Percentiles rank a stretch among this genome's conserved stretches.
Evolutionary conservation across 352 stramenopile genomes (phyloP).

Genomic region (Phytophthora parvispora): DNA sequence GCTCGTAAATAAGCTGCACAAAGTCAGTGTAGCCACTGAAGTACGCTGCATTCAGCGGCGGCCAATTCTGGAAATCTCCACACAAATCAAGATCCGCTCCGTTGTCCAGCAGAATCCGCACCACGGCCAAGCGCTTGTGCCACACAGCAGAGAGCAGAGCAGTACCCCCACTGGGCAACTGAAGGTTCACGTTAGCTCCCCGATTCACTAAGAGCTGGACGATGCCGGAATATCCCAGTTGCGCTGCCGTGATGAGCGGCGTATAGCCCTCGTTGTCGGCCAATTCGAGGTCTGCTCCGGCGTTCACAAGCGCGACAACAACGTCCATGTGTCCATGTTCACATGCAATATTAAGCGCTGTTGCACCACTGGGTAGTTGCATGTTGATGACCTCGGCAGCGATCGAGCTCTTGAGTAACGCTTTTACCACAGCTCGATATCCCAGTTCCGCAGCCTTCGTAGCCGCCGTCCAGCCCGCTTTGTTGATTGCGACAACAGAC

Average conservation of each 20-base stretch:
- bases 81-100: conserved; percentile 9
- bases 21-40: conserved; percentile 10
- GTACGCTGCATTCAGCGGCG: background rate
- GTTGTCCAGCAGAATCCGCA: conserved; percentile 14
- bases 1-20: conserved; percentile 22
- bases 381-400: background rate
- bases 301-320: conserved; percentile 4
- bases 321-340: conserved; percentile 8
- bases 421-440: background rate
- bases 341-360: conserved; percentile 18
- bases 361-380: conserved; percentile 2
- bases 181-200: background rate
- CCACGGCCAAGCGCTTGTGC: conserved; percentile 3
- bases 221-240: conserved; percentile 13
- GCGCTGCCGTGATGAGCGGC: conserved; percentile 12
- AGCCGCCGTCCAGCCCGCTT: background rate
- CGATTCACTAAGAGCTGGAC: conserved; percentile 7
- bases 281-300: conserved; percentile 6
- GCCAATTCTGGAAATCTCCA: conserved; percentile 16
- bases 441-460: conserved; percentile 14
- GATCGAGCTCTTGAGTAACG: background rate
- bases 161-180: conserved; percentile 13
- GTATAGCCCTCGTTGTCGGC: conserved; percentile 15
- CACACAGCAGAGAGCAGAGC: conserved; percentile 7
- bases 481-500: background rate